Percentiles rank a stretch among this genome's conserved stretches.
Evolutionary conservation across 1,139 yeast species (phyloP).

Genomic region (Blastobotrys petasosporus): DNA sequence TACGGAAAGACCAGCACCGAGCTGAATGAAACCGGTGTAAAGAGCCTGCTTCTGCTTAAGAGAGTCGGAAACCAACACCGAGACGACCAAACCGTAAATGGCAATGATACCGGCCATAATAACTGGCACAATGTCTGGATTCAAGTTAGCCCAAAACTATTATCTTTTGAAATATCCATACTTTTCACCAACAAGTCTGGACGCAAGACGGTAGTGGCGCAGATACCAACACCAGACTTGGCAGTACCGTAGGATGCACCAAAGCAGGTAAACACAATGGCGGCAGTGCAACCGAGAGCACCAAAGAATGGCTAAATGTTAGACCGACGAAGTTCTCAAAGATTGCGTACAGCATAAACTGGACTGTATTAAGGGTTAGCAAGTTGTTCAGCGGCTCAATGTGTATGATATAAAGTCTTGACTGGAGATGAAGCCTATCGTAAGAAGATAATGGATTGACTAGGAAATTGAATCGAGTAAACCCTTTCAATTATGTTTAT

Average conservation of each 20-base stretch:
- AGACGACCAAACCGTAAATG: conserved; percentile 92
- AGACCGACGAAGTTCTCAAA: not conserved
- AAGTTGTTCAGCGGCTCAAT: too few species aligned
- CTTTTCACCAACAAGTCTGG: conserved; percentile 79
- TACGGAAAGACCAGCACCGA: conserved; percentile 91
- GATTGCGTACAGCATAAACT: conserved; percentile 54
- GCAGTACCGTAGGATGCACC: conserved; percentile 99
- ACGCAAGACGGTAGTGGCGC: conserved; percentile 96
- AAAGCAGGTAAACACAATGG: conserved; percentile 94
- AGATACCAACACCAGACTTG: conserved; percentile 98
- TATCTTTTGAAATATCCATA: conserved; percentile 18
- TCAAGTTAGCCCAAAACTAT: conserved; percentile 8
- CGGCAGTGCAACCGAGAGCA: conserved; percentile 98
- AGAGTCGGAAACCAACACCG: conserved; percentile 93
- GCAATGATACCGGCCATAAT: conserved; percentile 98
- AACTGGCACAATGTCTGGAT: conserved; percentile 53
- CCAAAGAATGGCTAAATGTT: conserved; percentile 74
- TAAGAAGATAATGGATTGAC: too few species aligned
- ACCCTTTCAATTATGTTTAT: too few species aligned
- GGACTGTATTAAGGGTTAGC: conserved; percentile 41
- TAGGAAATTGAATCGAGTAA: too few species aligned
- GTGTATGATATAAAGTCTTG: too few species aligned
- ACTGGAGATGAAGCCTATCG: too few species aligned
- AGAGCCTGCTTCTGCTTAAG: conserved; percentile 76
- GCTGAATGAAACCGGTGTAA: conserved; percentile 94